A percentile compares a stretch with the other conserved stretches of the same genome.
phyloP scores from a whole-genome alignment of 2,329 filamentous ascomycete species.

The Raffaelea deltoideospora region DNA sequence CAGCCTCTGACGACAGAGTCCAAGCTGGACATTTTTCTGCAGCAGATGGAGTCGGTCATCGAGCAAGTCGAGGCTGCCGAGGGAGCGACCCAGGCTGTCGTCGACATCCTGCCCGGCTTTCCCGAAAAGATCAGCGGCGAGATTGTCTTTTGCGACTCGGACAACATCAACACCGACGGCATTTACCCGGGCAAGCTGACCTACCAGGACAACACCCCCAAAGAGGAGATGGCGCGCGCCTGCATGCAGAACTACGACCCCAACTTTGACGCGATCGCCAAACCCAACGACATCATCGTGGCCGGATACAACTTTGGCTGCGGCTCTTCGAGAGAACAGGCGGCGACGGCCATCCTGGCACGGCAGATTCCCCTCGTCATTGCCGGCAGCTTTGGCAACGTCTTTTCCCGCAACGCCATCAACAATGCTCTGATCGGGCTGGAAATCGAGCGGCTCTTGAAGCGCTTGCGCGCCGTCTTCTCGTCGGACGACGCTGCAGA shows the following conservation, averaged over 20 bases:
- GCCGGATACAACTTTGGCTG: conserved; percentile 81
- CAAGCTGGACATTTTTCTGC: conserved; percentile 56
- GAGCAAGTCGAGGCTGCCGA: conserved; percentile 34
- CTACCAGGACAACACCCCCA: conserved; percentile 71
- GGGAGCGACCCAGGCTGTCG: conserved; percentile 25
- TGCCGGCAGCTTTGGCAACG: conserved; percentile 68
- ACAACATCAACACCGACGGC: conserved; percentile 78
- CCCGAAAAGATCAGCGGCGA: conserved; percentile 71
- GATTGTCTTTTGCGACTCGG: conserved; percentile 70
- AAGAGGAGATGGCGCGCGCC: conserved; percentile 69
- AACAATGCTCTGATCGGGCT: conserved; percentile 65
- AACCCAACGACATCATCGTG: conserved; percentile 66
- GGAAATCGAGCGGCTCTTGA: conserved; percentile 52
- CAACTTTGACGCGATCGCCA: conserved; percentile 47
- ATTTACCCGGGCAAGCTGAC: conserved; percentile 71
- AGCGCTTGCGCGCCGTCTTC: conserved; percentile 50
- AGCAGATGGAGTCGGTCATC: conserved; percentile 55
- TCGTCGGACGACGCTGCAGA: conserved; percentile 19
- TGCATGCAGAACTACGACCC: conserved; percentile 92
- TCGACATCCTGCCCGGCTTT: conserved; percentile 72
- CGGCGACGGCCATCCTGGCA: conserved; percentile 73
- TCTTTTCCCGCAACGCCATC: conserved; percentile 38
- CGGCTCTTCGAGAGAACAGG: conserved; percentile 62
- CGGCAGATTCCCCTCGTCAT: conserved; percentile 70
- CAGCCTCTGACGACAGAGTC: conserved; percentile 4